Conservation (phyloP, 176 grass and related monocot species). For the Lolium perenne region DNA sequence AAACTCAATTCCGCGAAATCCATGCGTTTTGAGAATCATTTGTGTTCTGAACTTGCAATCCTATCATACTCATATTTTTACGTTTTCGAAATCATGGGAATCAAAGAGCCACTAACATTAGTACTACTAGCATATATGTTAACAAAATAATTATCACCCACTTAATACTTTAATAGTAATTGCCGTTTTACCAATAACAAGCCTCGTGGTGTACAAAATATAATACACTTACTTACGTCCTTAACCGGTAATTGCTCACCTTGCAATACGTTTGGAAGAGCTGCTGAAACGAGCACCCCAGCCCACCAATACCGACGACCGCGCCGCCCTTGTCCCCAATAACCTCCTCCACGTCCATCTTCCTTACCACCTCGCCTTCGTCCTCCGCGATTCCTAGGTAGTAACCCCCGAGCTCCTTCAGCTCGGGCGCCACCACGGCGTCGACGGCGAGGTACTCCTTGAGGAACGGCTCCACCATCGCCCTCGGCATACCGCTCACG, state of each 20-base stretch:
- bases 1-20: background rate
- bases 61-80: too few relatives aligned
- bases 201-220: too few relatives aligned
- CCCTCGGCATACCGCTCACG: slow-evolving; percentile 73
- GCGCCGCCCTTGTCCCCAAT: slow-evolving; percentile 17
- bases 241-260: slow-evolving; percentile 31
- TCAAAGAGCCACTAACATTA: too few relatives aligned
- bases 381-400: slow-evolving; percentile 67
- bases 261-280: slow-evolving; percentile 53
- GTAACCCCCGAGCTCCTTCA: slow-evolving; percentile 55
- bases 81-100: too few relatives aligned
- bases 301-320: slow-evolving; percentile 37
- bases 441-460: slow-evolving; percentile 63
- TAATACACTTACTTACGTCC: background rate
- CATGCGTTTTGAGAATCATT: too few relatives aligned
- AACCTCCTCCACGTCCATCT: slow-evolving; percentile 28
- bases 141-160: too few relatives aligned
- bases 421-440: slow-evolving; percentile 61
- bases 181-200: too few relatives aligned
- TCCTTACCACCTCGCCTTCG: slow-evolving; percentile 27
- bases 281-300: slow-evolving; percentile 8
- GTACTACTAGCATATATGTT: too few relatives aligned
- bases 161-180: too few relatives aligned
- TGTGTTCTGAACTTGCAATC: too few relatives aligned
- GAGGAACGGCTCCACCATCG: slow-evolving; percentile 69